phyloP scores from a whole-genome alignment of 495 filamentous ascomycete species.

The Hypomontagnella monticulosa region DNA sequence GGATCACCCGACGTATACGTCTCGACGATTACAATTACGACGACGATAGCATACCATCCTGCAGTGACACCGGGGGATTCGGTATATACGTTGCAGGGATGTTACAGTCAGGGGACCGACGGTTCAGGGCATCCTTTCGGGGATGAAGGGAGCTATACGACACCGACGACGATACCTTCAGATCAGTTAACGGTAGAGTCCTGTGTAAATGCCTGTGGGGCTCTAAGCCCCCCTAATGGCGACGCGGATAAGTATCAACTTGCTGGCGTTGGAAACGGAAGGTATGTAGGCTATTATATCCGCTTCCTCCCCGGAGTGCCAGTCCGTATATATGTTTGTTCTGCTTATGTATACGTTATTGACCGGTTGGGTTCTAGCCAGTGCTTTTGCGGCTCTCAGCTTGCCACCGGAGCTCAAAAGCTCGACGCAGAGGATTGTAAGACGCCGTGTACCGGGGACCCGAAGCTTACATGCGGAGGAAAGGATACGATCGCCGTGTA shows the following conservation, averaged over 20 bases:
- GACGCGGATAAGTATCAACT: slow-evolving; percentile 14
- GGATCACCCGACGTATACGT: slow-evolving; percentile 12
- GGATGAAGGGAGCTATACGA: slow-evolving; percentile 4
- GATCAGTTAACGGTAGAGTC: slow-evolving; percentile 24
- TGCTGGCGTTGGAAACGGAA: slow-evolving; percentile 31
- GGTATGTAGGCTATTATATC: slow-evolving; percentile 21
- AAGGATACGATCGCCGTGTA: slow-evolving; percentile 27
- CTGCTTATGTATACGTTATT: not conserved
- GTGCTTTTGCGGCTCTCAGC: slow-evolving; percentile 33
- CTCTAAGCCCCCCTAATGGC: not conserved
- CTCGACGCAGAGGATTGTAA: slow-evolving; percentile 26
- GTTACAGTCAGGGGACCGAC: slow-evolving; percentile 13
- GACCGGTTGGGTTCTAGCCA: slow-evolving; percentile 10
- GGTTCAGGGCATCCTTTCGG: slow-evolving; percentile 22
- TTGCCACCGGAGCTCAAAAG: slow-evolving; percentile 18
- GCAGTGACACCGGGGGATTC: slow-evolving; percentile 21
- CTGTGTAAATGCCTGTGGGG: slow-evolving; percentile 30
- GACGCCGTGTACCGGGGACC: slow-evolving; percentile 29
- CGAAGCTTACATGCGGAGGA: slow-evolving; percentile 32
- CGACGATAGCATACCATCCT: slow-evolving; percentile 39
- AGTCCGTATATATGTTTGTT: too few species aligned
- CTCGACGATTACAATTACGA: slow-evolving; percentile 38
- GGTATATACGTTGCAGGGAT: slow-evolving; percentile 29
- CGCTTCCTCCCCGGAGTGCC: not conserved
- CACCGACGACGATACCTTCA: not conserved